Base-by-base conservation (phyloP, 1,139 yeast species). In the Oligophagozyma castellii region DNA sequence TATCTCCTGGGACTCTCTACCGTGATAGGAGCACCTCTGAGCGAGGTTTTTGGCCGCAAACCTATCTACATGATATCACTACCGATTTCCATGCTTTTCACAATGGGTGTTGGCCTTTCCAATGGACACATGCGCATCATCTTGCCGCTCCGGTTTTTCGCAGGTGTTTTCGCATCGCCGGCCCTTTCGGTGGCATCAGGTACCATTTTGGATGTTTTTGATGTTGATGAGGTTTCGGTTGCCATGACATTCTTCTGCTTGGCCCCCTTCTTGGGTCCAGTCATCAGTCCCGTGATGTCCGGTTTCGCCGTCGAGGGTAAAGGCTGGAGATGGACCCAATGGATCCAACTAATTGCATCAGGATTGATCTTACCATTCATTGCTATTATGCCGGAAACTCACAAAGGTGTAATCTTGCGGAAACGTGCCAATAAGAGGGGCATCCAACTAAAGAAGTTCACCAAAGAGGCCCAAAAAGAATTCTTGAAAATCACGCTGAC, bases 171-270 rank as follows among this genome's bases (percentile, higher is more conserved):
- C 34, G 80, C 92, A 1, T 72, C 89, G 4, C 95, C 95, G 4
- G 84, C 93, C 0, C 62, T 84, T 48, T 74, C 93, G 3, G 72
- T 80, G 40, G 94, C 89, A 8, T 92, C 86, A 34, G 95, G 94
- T 35, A 72, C 93, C 3, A 67, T 83, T 36, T 65, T 77, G 34
- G 95, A 84, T 54, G 56, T 76, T 24, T 76, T 81, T 75, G 66
- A 63, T 24, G 70, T 72, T n/a, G 65, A 63, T 26, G 71, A 71
- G 45, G 56, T 71, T 46, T 77, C 80, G 11, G 44, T 73, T 12
- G 86, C 89, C 12, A 68, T 78, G 69, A 70, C 81, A 2, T 60
- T 67, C 30, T 79, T 74, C 57, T 72, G 76, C 57, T 56, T 70
- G 42, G 77, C 74, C 23, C 83, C 81, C 23, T 74, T 73, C 44